Conservation (phyloP, 768 basidiomycete genomes). For the Podaxis rugospora region DNA sequence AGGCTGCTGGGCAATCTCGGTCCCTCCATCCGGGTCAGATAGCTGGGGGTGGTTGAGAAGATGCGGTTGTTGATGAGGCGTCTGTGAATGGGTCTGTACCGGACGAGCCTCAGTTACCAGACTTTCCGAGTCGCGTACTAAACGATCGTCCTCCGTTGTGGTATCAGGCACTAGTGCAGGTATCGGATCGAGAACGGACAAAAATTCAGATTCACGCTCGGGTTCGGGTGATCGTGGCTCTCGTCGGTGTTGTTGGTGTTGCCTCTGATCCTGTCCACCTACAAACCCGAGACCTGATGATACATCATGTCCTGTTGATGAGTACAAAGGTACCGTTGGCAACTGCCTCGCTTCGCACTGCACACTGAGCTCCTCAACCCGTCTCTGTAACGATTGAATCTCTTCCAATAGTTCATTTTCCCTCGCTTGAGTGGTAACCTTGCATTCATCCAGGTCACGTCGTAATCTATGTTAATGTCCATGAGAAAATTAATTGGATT, state of each 20-base stretch:
- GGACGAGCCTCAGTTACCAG: neutral
- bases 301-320: neutral
- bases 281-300: neutral
- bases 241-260: neutral
- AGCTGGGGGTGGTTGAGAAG: neutral
- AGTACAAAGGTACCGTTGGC: neutral
- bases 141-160: neutral
- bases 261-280: neutral
- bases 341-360: neutral
- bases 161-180: neutral
- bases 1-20: neutral
- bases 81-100: neutral
- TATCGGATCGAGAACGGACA: neutral
- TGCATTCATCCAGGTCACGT: conserved; percentile 23
- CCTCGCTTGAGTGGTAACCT: conserved; percentile 19
- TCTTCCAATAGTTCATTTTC: conserved; percentile 30
- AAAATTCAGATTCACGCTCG: neutral
- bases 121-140: neutral
- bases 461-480: conserved; percentile 20
- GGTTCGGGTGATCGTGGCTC: neutral
- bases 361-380: conserved; percentile 3
- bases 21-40: neutral
- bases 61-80: neutral
- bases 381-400: conserved; percentile 16
- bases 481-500: neutral